These are phyloP conservation scores for Mycosphaerella sp. DNA, from an alignment of 2,329 filamentous ascomycete species.

Conservation along the genomic window DNA sequence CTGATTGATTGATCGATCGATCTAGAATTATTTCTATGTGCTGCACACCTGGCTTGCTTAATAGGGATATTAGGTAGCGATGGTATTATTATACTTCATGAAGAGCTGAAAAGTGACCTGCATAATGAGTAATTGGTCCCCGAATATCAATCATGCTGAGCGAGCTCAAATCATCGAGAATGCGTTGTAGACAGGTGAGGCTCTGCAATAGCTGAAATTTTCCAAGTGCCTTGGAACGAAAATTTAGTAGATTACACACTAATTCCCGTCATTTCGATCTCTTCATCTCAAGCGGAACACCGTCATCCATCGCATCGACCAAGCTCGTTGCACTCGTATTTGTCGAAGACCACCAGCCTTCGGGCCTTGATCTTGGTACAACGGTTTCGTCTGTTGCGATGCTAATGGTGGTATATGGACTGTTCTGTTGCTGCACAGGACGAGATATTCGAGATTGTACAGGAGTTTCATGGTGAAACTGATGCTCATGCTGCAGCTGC, in stretches of 20 bases:
- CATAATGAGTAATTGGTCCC: too few relatives aligned
- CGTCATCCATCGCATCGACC: conserved; percentile 5
- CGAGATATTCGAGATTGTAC: conserved; percentile 1
- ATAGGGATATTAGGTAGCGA: too few relatives aligned
- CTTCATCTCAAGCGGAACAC: not conserved
- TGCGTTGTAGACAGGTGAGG: too few relatives aligned
- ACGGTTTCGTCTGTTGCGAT: conserved; percentile 20
- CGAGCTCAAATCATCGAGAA: too few relatives aligned
- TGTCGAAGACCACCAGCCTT: conserved; percentile 24
- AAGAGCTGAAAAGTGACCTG: too few relatives aligned
- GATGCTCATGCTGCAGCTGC: conserved; percentile 7
- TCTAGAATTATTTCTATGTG: too few relatives aligned
- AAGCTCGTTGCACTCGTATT: conserved; percentile 18
- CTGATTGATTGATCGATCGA: conserved; percentile 1
- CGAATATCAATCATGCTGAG: too few relatives aligned
- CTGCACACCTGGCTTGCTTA: too few relatives aligned
- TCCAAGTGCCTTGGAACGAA: too few relatives aligned
- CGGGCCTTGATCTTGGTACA: conserved; percentile 15
- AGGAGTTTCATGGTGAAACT: not conserved
- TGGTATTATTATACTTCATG: too few relatives aligned
- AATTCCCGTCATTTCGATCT: not conserved
- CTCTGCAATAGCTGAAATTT: too few relatives aligned
- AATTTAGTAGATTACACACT: too few relatives aligned
- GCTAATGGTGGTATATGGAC: conserved; percentile 8
- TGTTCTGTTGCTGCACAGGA: not conserved